Percentiles rank a stretch among this genome's conserved stretches.
phyloP scores from a whole-genome alignment of 768 basidiomycete species.

The Termitomyces sp. region DNA sequence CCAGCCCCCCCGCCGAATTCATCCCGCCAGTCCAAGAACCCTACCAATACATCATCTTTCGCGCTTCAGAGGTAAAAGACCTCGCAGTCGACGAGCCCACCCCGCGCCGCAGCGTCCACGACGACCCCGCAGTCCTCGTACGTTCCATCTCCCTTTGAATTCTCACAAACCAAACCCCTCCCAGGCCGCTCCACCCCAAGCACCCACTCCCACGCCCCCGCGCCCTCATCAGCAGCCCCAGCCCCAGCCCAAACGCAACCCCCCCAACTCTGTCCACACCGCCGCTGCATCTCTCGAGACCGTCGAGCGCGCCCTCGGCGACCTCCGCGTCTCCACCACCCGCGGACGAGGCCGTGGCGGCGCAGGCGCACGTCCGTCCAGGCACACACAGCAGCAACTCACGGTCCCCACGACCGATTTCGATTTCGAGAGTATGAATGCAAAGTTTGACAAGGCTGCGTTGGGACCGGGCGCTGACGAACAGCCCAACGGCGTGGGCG shows the following conservation, averaged over 20 bases:
- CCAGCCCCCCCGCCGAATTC: slow-evolving; percentile 70
- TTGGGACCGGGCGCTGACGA: slow-evolving; percentile 25
- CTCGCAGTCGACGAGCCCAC: slow-evolving; percentile 77
- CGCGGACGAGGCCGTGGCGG: slow-evolving; percentile 26
- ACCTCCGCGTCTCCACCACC: slow-evolving; percentile 38
- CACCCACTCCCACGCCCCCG: slow-evolving; percentile 11
- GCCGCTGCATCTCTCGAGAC: slow-evolving; percentile 73
- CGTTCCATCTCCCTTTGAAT: neutral
- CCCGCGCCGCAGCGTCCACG: slow-evolving; percentile 60
- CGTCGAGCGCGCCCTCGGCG: slow-evolving; percentile 52
- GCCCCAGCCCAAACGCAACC: slow-evolving; percentile 19
- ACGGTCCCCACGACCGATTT: slow-evolving; percentile 79
- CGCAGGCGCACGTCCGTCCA: slow-evolving; percentile 6
- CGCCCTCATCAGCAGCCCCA: neutral
- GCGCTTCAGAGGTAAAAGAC: slow-evolving; percentile 87
- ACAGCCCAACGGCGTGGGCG: too few relatives aligned
- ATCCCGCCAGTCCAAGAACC: slow-evolving; percentile 82
- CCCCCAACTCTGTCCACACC: slow-evolving; percentile 54
- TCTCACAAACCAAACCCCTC: neutral
- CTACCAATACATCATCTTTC: slow-evolving; percentile 89
- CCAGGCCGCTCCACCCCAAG: slow-evolving; percentile 13
- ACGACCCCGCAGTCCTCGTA: slow-evolving; percentile 80
- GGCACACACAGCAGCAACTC: slow-evolving; percentile 22
- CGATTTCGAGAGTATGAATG: slow-evolving; percentile 77
- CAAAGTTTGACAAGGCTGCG: slow-evolving; percentile 76